Conservation (phyloP, 2,329 filamentous ascomycete species). For the Nemania sp. region DNA sequence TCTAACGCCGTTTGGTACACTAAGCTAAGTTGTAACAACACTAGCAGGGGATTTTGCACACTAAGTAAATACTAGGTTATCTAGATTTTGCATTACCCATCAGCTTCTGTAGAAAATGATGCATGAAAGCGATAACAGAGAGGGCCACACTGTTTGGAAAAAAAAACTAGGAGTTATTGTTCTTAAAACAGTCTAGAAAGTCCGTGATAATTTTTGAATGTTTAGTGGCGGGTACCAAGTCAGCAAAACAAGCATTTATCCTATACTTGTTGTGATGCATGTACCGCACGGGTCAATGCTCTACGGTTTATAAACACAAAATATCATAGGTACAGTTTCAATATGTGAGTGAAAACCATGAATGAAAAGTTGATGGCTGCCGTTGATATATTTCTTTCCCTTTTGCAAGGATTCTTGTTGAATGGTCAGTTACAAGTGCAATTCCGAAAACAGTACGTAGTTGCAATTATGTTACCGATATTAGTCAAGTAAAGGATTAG, state of each 20-base stretch:
- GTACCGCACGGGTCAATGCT: neutral
- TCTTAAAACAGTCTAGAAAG: neutral
- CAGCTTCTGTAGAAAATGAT: neutral
- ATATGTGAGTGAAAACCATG: neutral
- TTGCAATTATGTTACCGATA: neutral
- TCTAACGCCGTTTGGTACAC: conserved; percentile 5
- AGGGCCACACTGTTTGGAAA: neutral
- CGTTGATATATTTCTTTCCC: neutral
- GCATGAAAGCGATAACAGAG: conserved; percentile 1
- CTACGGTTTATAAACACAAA: neutral
- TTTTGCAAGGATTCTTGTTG: neutral
- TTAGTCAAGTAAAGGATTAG: neutral
- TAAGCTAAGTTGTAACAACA: conserved; percentile 21
- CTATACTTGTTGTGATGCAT: neutral
- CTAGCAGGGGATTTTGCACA: conserved; percentile 20
- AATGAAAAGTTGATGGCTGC: neutral
- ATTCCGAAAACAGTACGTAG: neutral
- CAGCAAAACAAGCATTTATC: neutral
- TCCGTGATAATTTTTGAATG: neutral
- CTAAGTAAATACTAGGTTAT: neutral
- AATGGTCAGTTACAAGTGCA: neutral
- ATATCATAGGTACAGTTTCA: neutral
- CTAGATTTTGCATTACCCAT: neutral
- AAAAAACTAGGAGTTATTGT: neutral
- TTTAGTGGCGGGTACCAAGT: neutral